Base-by-base conservation (phyloP, 805 yeast species). In the Yamadazyma laniorum region DNA sequence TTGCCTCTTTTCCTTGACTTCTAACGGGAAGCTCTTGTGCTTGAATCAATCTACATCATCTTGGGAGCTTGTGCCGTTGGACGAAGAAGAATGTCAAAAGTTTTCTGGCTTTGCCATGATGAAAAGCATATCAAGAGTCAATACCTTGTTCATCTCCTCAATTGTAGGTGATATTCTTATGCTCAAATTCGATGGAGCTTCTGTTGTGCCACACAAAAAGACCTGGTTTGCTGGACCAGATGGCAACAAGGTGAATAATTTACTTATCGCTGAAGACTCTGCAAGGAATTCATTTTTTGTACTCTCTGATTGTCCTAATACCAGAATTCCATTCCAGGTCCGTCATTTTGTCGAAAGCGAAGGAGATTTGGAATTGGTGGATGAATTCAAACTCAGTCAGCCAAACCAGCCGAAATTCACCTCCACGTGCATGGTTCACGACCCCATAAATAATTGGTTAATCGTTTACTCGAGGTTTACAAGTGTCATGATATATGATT, bases 401-500 rank as follows among this genome's bases (percentile, higher is more conserved):
- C 77, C 75, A 25, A 72, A 74, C 3, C 67, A 65, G 8, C 67
- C 72, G 13, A 48, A 51, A 17, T 79, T 84, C 49, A 74, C 79
- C 1, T 67, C 83, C 0, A 79, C 91, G 0, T 73, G 81, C n/a
- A 52, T 82, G 18, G 67, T 61, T 17, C 59, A 68, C 25, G 77
- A 74, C 45, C 42, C 54, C 1, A 46, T 12, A 0, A 62, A 61
- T 28, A 53, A 60, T 14, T 63, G 67, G 57, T 51, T 86, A 1
- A 51, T 83, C 13, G 58, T 88, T 14, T 95, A 93, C 0, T 84
- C 93, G 3, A 65, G 95, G 44, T 78, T 74, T 50, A 85, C 87
- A 12, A 76, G 85, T 0, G 27, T 88, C 3, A 78, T 81, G 2
- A 55, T 81, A 1, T 85, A 76, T 48, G 66, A 73, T 31, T 48